Base-by-base conservation (phyloP, 805 yeast species). In the Metschnikowia noctiluminum region DNA sequence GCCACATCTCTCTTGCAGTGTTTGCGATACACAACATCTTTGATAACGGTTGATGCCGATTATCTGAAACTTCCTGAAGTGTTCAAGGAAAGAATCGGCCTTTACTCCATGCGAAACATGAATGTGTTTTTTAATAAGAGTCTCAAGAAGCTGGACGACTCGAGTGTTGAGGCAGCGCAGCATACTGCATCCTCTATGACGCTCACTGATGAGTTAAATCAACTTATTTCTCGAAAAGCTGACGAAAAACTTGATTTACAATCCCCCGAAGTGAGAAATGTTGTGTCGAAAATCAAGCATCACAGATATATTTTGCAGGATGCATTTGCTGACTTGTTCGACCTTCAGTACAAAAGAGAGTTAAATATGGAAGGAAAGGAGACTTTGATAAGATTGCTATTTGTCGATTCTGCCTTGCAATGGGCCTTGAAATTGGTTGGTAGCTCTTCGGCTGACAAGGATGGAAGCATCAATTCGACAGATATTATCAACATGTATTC, bases 61-160 rank as follows among this genome's bases (percentile, higher is more conserved):
- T 76, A 76, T 49, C 82, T 76, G 16, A 66, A 73, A 16, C 74
- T 87, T 55, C 84, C 91, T 11, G 79, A 77, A 45, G 71, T 76
- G 43, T 76, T 85, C 54, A 82, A 80, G 58, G 87, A 89, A 38
- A 79, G 83, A 58, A 79, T 90, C 50, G 94, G 95, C 1, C 75
- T 87, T 39, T 83, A 86, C 57, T 79, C 94, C 42, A 84, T 91
- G 84, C 79, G 85, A 58, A 91, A 91, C 64, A 84, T 90, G 85
- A 89, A 85, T 63, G 57, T 69, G 21, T 72, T 77, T 45, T 66
- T 84, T 46, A 60, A 31, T 70, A 68, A 43, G 63, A 40, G 28
- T 28, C n/a, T 36, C 7, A 67, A 40, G 70, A 76, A 46, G 69
- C 66, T 39, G 64, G 69, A 64, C 65, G 58, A 62, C n/a, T 34